Evolutionary conservation across 352 stramenopile genomes (phyloP), one percentile per base, ranked within the genome.

Genomic region (Pythium utonaiense): DNA sequence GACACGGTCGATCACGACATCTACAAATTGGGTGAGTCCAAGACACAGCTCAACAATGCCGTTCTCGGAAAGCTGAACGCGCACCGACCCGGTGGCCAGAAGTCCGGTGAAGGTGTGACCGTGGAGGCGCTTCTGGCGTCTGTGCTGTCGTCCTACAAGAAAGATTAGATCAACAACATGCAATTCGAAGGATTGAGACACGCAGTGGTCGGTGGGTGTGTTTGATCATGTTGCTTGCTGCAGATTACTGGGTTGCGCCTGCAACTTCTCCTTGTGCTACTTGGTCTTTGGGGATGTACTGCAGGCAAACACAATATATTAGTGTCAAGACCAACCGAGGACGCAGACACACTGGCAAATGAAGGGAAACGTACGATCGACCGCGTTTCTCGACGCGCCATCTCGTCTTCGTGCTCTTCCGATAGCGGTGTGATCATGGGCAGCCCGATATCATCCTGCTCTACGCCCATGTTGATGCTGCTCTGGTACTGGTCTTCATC

Each of bases 1-100:
- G 75, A 91, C 41, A 97, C 87, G 0, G 87, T 98, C 9, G 95
- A 98, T 58, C 78, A 98, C 42, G 77, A 94, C 47, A 98, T 98
- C 19, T 88, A 95, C 60, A 80, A 96, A 65, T 36, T 95, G 3
- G 86, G 81, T 6, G 70, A 90, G 55, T 69, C 78, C 30, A 97
- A 97, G 62, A 93, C 80, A n/a, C 77, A 91, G 56, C 69, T 95
- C 5, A 93, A 95, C 54, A 74, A 95, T 57, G 86, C 87, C 2
- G 86, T 95, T 57, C 64, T 95, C 22, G 86, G 83, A 58, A 89
- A 93, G 33, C 74, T 95, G 22, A 93, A 93, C 30, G 83, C 79
- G 0, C 76, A 87, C 40, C 58, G 64, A 70, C 66, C 44, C 75
- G 72, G 27, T 27, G 56, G 21, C 64, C 67, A 24, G 63, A 80